These are phyloP conservation scores for Monilinia laxa DNA, from an alignment of 2,329 filamentous ascomycete species.

Conservation along the genomic window DNA sequence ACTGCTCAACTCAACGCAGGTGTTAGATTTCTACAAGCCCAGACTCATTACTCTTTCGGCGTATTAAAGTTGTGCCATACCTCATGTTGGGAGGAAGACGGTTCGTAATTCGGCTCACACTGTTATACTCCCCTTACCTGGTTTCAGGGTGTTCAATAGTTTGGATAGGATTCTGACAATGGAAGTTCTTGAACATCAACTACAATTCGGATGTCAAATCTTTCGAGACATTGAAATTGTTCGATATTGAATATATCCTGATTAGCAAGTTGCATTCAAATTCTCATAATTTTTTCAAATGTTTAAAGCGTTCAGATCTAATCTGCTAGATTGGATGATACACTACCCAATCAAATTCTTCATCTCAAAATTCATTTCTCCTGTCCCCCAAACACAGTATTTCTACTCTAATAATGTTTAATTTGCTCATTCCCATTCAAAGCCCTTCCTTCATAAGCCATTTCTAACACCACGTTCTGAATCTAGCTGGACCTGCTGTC, in stretches of 20 bases:
- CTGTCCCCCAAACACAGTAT: neutral
- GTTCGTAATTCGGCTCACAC: too few species aligned
- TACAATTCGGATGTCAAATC: too few species aligned
- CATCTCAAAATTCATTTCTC: neutral
- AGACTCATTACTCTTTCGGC: constrained; percentile 41
- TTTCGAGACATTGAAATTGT: too few species aligned
- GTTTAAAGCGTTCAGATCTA: too few species aligned
- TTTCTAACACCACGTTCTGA: neutral
- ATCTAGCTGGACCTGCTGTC: constrained; percentile 51
- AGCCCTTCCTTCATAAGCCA: neutral
- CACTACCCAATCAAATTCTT: neutral
- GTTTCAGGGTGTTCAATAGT: too few species aligned
- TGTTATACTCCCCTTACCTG: neutral
- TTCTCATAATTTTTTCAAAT: too few species aligned
- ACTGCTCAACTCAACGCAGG: constrained; percentile 59
- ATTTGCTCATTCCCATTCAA: neutral
- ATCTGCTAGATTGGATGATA: too few species aligned
- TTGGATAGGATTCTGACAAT: too few species aligned
- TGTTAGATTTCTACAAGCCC: constrained; percentile 64
- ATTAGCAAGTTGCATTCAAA: too few species aligned
- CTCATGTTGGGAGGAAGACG: constrained; percentile 1
- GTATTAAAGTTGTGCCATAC: constrained; percentile 36
- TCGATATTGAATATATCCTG: too few species aligned
- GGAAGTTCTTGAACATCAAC: too few species aligned
- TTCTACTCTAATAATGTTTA: neutral